Base-by-base conservation (phyloP, 148 eudicot species). In the Silene latifolia region DNA sequence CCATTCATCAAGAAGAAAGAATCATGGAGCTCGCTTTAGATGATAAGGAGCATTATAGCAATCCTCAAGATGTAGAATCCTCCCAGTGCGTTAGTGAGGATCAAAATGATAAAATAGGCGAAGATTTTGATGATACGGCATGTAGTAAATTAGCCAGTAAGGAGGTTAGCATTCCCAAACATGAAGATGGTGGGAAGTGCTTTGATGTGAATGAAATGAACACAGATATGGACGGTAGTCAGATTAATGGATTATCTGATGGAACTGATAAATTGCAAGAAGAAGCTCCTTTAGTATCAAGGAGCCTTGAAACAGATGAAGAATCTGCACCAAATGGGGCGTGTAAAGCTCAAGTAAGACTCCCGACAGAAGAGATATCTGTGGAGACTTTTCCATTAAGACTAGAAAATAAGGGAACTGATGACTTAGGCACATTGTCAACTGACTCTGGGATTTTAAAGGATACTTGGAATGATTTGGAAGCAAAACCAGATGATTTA, bases 341-440 rank as follows among this genome's bases (percentile, higher is more conserved):
- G 23, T 69, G 58, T 25, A 21, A 82, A 48, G 77, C 58, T 46
- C 39, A 25, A 14, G 11, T 72, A 47, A 59, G 21, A 14, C 70
- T 65, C 59, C 77, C 77, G 7, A 76, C 74, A 62, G 69, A 72
- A 18, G 80, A 86, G 25, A 67, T 90, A 35, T 68, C 73, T 18
- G 88, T 86, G 63, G 98, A 91, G 83, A 89, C 85, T 14, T 91
- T 92, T 83, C 96, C 96, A 12, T 61, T 88, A 72, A 76, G 78
- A 69, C 84, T 87, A 21, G 78, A 77, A 76, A 70, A 84, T 59
- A 76, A 64, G 69, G 81, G 48, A 57, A 53, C 73, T 63, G 27
- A 76, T 80, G 81, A 63, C 56, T 18, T 74, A 57, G 85, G 85
- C 68, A 82, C 44, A 19, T 48, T 72, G 63, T 80, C 75, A 27